Base-by-base conservation (phyloP, 352 stramenopile genomes). In the Pythium brachiatum region DNA sequence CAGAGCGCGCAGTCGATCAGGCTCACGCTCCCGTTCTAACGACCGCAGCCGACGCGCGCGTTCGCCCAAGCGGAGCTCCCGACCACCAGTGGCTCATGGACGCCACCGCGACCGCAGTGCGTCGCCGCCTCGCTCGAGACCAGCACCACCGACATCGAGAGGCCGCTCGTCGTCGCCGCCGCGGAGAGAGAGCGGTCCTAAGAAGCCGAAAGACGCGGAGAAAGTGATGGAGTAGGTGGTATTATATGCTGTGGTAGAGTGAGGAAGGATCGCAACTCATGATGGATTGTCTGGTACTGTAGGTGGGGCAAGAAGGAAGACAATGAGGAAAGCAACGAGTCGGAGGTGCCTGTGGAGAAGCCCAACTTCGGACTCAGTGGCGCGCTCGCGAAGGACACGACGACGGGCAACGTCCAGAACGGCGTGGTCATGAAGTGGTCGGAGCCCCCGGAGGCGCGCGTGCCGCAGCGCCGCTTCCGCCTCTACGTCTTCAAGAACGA, bases 401-500 rank as follows among this genome's bases (percentile, higher is more conserved):
- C 76, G 36, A 98, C 91, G 26, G 97, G 97, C 9, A 99, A 99
- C 72, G 75, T 96, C 48, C 93, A 97, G 78, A 99, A 99, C 55
- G 97, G 97, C 29, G 86, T 99, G 1, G 79, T 98, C 27, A 83
- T 99, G 31, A 99, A 99, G 77, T 99, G 95, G 81, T 95, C 89
- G 16, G 97, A 99, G 87, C 97, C 97, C 3, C 79, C 92, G 0
- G 97, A 99, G 68, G 96, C 97, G 12, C 74, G 92, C 9, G 75
- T 86, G 44, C 97, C 97, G 8, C 86, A 88, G 46, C 90, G 90
- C 21, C 81, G 90, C 60, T 99, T 96, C 88, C 83, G 96, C 16
- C 73, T 99, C 4, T 99, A 99, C 75, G 96, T 99, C 34, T 99
- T 99, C 75, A 98, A 98, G 66, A 76, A 86, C 64, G 86, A 96